These are phyloP conservation scores for Phaffomyces thermotolerans DNA, from an alignment of 805 yeast species.

Conservation along the genomic window DNA sequence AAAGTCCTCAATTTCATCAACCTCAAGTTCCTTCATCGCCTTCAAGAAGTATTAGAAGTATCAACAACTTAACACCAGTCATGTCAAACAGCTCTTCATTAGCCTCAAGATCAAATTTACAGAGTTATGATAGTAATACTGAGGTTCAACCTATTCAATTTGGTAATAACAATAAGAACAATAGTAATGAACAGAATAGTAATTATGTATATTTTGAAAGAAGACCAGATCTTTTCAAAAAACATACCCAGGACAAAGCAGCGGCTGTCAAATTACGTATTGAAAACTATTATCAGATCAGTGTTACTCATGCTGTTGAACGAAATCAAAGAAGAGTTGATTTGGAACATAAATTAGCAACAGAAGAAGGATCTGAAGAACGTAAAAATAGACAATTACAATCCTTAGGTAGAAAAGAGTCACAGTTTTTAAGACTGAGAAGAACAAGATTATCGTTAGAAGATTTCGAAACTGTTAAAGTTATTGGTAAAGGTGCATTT, in stretches of 20 bases:
- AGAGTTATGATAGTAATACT: constrained; percentile 6
- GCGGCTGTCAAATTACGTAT: constrained; percentile 62
- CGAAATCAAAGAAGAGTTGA: constrained; percentile 88
- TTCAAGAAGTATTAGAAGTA: constrained; percentile 24
- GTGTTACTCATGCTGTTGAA: constrained; percentile 88
- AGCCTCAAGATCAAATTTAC: constrained; percentile 14
- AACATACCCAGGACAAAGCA: constrained; percentile 25
- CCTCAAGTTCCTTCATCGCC: constrained; percentile 29
- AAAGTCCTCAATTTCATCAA: constrained; percentile 5
- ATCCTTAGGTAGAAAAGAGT: constrained; percentile 80
- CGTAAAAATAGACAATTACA: constrained; percentile 70
- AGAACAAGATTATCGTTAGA: constrained; percentile 87
- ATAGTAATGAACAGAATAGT: constrained; percentile 1
- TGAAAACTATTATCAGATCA: constrained; percentile 88
- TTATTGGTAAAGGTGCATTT: constrained; percentile 99
- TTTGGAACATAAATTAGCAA: constrained; percentile 74
- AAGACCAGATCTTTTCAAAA: constrained; percentile 25
- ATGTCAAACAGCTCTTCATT: constrained; percentile 20
- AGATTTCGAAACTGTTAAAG: constrained; percentile 93
- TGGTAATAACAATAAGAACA: not conserved
- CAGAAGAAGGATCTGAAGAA: constrained; percentile 54
- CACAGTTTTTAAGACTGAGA: constrained; percentile 81
- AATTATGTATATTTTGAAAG: constrained; percentile 25
- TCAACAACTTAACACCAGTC: constrained; percentile 21
- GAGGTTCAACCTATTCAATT: constrained; percentile 17